phyloP scores from a whole-genome alignment of 2,329 filamentous ascomycete species.

The Chaetomium sp. region DNA sequence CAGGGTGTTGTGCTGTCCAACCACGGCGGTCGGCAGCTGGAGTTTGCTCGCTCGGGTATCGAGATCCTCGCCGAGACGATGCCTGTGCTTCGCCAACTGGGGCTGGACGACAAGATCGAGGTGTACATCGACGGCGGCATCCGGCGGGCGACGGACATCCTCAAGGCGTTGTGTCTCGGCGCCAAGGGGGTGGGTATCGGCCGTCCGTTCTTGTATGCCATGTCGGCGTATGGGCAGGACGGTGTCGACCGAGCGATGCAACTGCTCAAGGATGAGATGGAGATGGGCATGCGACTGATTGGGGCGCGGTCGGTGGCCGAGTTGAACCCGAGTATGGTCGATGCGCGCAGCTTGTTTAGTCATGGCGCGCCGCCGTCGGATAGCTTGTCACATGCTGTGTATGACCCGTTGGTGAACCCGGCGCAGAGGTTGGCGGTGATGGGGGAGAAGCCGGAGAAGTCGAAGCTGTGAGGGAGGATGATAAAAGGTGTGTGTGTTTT shows the following conservation, averaged over 20 bases:
- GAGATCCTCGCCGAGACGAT: constrained; percentile 92
- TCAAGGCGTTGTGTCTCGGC: constrained; percentile 90
- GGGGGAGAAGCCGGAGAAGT: constrained; percentile 25
- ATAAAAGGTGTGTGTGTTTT: background rate
- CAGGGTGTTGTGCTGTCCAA: constrained; percentile 92
- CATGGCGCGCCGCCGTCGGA: constrained; percentile 47
- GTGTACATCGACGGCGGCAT: constrained; percentile 89
- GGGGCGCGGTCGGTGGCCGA: constrained; percentile 70
- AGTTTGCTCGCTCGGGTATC: constrained; percentile 81
- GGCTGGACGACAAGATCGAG: constrained; percentile 71
- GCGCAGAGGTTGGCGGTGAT: constrained; percentile 38
- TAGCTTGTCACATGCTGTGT: constrained; percentile 41
- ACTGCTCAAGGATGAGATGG: constrained; percentile 89
- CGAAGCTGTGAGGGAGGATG: constrained; percentile 40
- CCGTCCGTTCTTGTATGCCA: constrained; percentile 89
- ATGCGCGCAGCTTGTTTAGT: constrained; percentile 60
- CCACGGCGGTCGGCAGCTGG: constrained; percentile 90
- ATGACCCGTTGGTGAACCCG: constrained; percentile 48
- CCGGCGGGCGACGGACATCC: constrained; percentile 82
- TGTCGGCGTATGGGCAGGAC: constrained; percentile 81
- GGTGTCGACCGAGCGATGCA: constrained; percentile 92
- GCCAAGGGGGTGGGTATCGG: constrained; percentile 92
- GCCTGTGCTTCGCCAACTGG: constrained; percentile 70
- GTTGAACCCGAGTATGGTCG: constrained; percentile 73
- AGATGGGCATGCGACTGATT: constrained; percentile 97